Conservation (phyloP, 2,329 filamentous ascomycete genomes). For the Amauroascus verrucosus region DNA sequence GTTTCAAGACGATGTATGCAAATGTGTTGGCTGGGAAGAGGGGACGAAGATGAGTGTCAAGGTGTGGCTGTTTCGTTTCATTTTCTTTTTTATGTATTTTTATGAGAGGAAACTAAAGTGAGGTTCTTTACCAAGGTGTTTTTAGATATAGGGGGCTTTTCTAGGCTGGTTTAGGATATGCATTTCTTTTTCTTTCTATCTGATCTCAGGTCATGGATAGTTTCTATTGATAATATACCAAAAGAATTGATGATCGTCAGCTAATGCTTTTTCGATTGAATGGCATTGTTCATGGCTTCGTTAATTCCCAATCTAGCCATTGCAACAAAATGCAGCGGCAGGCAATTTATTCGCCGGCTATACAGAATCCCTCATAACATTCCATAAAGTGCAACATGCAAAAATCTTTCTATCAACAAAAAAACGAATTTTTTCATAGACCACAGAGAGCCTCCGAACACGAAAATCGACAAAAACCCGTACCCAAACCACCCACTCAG, state of each 20-base stretch:
- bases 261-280: too few species aligned
- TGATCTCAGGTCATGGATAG: not conserved
- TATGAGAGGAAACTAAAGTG: not conserved
- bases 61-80: too few species aligned
- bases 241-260: not conserved
- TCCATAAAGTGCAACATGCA: not conserved
- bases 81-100: slow-evolving; percentile 5
- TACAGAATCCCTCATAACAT: not conserved
- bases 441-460: not conserved
- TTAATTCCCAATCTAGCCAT: too few species aligned
- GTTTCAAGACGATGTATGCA: slow-evolving; percentile 78
- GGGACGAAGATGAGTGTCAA: slow-evolving; percentile 9
- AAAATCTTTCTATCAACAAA: not conserved
- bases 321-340: not conserved
- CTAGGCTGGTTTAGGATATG: not conserved
- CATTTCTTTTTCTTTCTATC: not conserved
- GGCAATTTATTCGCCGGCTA: not conserved
- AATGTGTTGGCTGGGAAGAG: slow-evolving; percentile 44
- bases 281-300: too few species aligned
- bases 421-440: not conserved
- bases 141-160: not conserved
- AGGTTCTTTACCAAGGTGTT: not conserved
- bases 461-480: not conserved
- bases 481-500: not conserved
- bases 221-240: not conserved